phyloP scores from a whole-genome alignment of 306 rosid genomes.

The Cicer yamashitae region DNA sequence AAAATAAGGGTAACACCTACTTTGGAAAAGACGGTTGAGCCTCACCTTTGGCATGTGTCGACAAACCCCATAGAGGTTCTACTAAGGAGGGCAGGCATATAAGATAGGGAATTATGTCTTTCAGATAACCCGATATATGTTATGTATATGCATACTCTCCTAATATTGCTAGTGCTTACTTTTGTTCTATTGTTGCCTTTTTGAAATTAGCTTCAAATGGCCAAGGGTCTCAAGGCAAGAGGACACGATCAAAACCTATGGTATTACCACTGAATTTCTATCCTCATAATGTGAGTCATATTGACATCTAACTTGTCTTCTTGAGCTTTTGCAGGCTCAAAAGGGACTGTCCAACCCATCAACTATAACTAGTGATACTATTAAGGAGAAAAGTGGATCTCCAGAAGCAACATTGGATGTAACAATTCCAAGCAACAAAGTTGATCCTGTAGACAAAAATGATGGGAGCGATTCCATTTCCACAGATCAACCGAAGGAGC shows the following conservation, averaged over 20 bases:
- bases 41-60: neutral
- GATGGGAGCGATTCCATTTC: slow-evolving; percentile 51
- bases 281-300: slow-evolving; percentile 5
- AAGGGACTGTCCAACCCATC: slow-evolving; percentile 52
- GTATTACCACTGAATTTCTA: slow-evolving; percentile 52
- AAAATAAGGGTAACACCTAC: slow-evolving; percentile 4
- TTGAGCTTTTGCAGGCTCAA: slow-evolving; percentile 59
- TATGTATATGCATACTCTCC: slow-evolving; percentile 15
- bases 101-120: slow-evolving; percentile 1
- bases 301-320: slow-evolving; percentile 36
- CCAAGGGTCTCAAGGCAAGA: slow-evolving; percentile 83
- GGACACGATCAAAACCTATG: slow-evolving; percentile 66
- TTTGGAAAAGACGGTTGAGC: neutral
- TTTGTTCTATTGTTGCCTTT: slow-evolving; percentile 44
- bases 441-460: slow-evolving; percentile 52
- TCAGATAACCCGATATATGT: slow-evolving; percentile 27
- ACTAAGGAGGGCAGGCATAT: slow-evolving; percentile 2
- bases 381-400: slow-evolving; percentile 53
- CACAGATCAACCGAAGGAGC: slow-evolving; percentile 50
- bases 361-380: slow-evolving; percentile 45
- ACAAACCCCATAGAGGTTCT: neutral
- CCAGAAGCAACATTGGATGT: slow-evolving; percentile 47
- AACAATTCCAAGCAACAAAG: slow-evolving; percentile 53
- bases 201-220: slow-evolving; percentile 72
- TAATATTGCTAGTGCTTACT: slow-evolving; percentile 43